phyloP scores from a whole-genome alignment of 2,329 filamentous ascomycete species.

The Chalara sp. region DNA sequence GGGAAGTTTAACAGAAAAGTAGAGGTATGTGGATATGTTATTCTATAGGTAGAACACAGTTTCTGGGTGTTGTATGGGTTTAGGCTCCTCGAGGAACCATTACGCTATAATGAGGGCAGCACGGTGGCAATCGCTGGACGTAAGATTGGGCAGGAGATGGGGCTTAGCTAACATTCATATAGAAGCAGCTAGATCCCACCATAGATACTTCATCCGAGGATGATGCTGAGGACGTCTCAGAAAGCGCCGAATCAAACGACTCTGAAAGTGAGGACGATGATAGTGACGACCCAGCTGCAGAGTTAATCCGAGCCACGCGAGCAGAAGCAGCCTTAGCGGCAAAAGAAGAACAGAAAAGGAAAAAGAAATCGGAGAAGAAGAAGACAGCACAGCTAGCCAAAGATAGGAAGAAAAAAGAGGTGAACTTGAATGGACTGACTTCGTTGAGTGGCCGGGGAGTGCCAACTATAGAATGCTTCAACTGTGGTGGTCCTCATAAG shows the following conservation, averaged over 20 bases:
- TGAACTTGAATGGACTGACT: conserved; percentile 56
- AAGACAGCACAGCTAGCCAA: conserved; percentile 47
- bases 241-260: conserved; percentile 23
- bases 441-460: conserved; percentile 49
- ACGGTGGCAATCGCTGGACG: too few species aligned
- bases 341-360: conserved; percentile 37
- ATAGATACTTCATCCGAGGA: conserved; percentile 9
- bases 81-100: not conserved
- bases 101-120: not conserved
- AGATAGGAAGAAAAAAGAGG: conserved; percentile 56
- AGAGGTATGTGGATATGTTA: conserved; percentile 22
- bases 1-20: conserved; percentile 37
- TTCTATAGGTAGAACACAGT: not conserved
- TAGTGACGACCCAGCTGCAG: conserved; percentile 35
- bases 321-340: conserved; percentile 36
- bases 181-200: conserved; percentile 32
- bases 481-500: conserved; percentile 55
- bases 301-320: conserved; percentile 37
- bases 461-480: conserved; percentile 41
- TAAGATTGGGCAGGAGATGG: too few species aligned
- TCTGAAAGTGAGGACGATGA: conserved; percentile 24
- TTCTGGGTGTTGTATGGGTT: not conserved
- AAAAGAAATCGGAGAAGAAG: conserved; percentile 39
- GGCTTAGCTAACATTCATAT: not conserved
- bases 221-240: conserved; percentile 17